Base-by-base conservation (phyloP, 208 protist genomes). In the Entamoeba moshkovskii region DNA sequence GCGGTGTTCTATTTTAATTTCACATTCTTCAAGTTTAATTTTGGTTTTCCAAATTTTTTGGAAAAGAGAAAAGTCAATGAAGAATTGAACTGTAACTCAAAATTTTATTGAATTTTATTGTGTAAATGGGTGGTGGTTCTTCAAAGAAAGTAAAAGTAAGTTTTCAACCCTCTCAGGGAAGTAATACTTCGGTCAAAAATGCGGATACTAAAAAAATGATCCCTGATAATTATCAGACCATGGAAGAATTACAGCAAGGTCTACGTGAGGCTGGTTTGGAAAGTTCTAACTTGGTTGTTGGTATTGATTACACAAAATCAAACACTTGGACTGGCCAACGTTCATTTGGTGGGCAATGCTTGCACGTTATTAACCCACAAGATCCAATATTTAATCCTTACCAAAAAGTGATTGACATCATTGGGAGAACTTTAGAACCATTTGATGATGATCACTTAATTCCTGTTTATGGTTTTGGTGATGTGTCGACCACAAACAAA, bases 381-480 rank as follows among this genome's bases (percentile, higher is more conserved):
- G 59, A 42, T 29, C 18, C 18, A 29, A 85, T 8, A 42, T 85
- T 42, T 85, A 85, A 85, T 85, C 59, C 59, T 33, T 85, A 85
- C 11, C 59, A 85, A 85, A 85, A 85, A 38, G 59, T 85, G 1
- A 85, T 85, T 38, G 33, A 38, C 15, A 85, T 85, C n/a, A 85
- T 85, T 85, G 59, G 59, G 25, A 85, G 59, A 85, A 85, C 59
- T 1, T 38, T 85, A 29, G 59, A 85, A 33, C 59, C 59, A 38
- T 85, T 85, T 85, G 59, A 85, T 85, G 59, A 85, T 38, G 59
- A 85, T 22, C 59, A 85, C n/a, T 85, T 85, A 85, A 85, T 85
- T 42, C 59, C 59, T 33, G 59, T 85, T 29, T 85, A 85, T 85
- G 59, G 59, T 13, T 85, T 85, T 38, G 59, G 59, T 33, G 59